A percentile compares a stretch with the other conserved stretches of the same genome.
Evolutionary conservation across 106 monocot genomes (phyloP).

Genomic region (Apostasia ramifera): DNA sequence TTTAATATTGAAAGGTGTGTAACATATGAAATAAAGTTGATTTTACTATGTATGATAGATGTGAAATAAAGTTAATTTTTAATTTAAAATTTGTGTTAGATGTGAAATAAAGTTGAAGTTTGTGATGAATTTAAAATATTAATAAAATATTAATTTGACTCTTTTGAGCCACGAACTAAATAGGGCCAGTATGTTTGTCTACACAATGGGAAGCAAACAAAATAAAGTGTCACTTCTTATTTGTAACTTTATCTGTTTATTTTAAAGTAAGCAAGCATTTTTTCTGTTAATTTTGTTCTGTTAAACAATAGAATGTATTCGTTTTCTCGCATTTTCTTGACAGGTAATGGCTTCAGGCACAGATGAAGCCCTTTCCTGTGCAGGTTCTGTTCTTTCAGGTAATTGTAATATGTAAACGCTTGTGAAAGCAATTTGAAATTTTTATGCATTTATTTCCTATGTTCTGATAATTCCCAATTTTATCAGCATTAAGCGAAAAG

Average conservation of each 20-base stretch:
- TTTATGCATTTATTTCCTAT: background rate
- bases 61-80: background rate
- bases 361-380: constrained; percentile 56
- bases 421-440: background rate
- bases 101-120: too few relatives aligned
- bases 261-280: constrained; percentile 1
- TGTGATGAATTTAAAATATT: too few relatives aligned
- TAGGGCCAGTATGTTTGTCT: too few relatives aligned
- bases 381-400: constrained; percentile 78
- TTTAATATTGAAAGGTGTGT: too few relatives aligned
- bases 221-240: background rate
- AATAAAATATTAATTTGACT: too few relatives aligned
- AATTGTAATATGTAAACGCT: constrained; percentile 7
- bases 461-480: constrained; percentile 1
- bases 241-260: background rate
- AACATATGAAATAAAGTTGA: too few relatives aligned
- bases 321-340: constrained; percentile 1
- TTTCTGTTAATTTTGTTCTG: background rate
- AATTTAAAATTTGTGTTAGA: too few relatives aligned
- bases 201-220: background rate
- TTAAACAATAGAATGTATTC: background rate
- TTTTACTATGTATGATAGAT: background rate
- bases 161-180: too few relatives aligned
- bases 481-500: constrained; percentile 93
- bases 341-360: constrained; percentile 94